Base-by-base conservation (phyloP, 257 asterid species). In the Handroanthus guayacan region DNA sequence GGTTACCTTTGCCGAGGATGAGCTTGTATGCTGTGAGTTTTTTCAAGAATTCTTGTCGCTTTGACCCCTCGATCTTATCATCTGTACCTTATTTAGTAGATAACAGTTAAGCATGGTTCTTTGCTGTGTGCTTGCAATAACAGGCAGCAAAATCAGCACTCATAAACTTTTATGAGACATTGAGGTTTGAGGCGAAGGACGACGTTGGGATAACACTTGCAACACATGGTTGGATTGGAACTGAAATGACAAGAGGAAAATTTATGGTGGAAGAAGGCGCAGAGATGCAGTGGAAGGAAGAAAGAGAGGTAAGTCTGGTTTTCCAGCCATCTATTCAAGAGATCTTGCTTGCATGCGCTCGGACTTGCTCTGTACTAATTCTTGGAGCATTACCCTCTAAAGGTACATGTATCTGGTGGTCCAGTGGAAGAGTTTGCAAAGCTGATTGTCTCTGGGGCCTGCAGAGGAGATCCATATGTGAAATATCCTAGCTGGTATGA, bases 221-320 rank as follows among this genome's bases (percentile, higher is more conserved):
- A 2, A 94, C 97, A 0, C 97, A 90, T 17, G 97, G 97, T 36
- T 94, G 99, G 97, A 82, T 94, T 2, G 97, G 97, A 62, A 85
- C 96, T 0, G 97, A 94, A 75, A 87, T 89, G 87, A 77, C 82
- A 36, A 82, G 88, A 25, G 97, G 99, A 3, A 90, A 86, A 58
- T 83, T 94, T 83, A 83, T 89, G 95, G 79, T 92, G 79, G 99
- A 94, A 76, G 97, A 94, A 84, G 99, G 97, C 18, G 96, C 97
- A 0, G 97, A 94, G 74, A 90, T 94, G 97, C 99, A 92, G 63
- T 94, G 99, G 97, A 94, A 89, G 76, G 99, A 94, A 85, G 99
- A 94, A 88, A 82, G 97, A 65, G 97, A 92, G 57, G 97, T 90
- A 62, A 78, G 83, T 25, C 31, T 25, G 31, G 31, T 65, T 77